Evolutionary conservation across 371 early-diverging fungal species (phyloP), one percentile per base, ranked within the genome.

Genomic region (Mortierella sp.): DNA sequence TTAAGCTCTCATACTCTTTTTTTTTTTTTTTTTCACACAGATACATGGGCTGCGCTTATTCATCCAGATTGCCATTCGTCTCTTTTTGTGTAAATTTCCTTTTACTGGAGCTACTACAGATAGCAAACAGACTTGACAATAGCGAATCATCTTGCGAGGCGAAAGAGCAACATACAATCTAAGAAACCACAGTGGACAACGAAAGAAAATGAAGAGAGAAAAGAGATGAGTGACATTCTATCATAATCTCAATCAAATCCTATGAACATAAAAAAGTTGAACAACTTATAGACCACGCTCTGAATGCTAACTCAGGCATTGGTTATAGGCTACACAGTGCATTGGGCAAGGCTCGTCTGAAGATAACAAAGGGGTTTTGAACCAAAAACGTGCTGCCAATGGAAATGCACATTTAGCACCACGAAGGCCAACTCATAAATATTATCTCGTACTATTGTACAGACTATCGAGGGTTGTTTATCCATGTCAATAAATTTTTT

Each of bases 371-470:
- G 8, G 22, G 4, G 26, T 9, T 8, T 5, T 51, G 51, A 23
- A 23, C 23, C 26, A 45, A 19, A 19, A 19, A 19, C 4, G 19
- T 6, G 26, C 53, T 63, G 37, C 64, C 64, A 63, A 63, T 63
- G 53, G 64, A 63, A 53, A 53, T 63, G 53, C 65, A 26, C 56
- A 9, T 17, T 23, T 43, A 7, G 35, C 31, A 23, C 64, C 64
- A 63, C 64, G 64, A 51, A 53, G 53, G 1, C 28, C 22, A n/a
- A n/a, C n/a, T n/a, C n/a, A n/a, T n/a, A n/a, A n/a, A n/a, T n/a
- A n/a, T n/a, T n/a, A n/a, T n/a, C n/a, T n/a, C n/a, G n/a, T n/a
- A n/a, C n/a, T n/a, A n/a, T n/a, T n/a, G n/a, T n/a, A n/a, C n/a
- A n/a, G n/a, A n/a, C n/a, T n/a, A n/a, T n/a, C n/a, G n/a, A n/a